phyloP scores from a whole-genome alignment of 192 early-diverging fungal species.

The Linnemannia elongata region DNA sequence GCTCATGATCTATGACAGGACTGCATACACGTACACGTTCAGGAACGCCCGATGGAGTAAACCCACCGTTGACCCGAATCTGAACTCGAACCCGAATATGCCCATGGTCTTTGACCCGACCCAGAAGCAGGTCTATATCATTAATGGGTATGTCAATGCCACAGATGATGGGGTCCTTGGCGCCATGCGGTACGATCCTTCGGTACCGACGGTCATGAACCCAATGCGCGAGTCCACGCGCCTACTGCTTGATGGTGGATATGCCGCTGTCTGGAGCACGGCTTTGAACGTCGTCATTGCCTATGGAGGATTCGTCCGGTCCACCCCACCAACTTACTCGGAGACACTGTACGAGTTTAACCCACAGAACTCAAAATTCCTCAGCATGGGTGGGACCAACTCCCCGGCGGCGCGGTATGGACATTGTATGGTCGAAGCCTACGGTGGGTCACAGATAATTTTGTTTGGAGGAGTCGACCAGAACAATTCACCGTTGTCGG shows the following conservation, averaged over 20 bases:
- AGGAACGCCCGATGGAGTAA: neutral
- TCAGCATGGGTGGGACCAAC: neutral
- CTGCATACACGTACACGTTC: neutral
- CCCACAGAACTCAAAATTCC: neutral
- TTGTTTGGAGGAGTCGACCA: conserved; percentile 23
- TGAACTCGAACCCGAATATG: neutral
- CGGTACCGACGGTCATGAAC: neutral
- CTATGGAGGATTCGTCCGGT: neutral
- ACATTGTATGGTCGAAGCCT: conserved; percentile 3
- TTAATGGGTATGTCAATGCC: conserved; percentile 4
- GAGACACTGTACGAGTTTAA: neutral
- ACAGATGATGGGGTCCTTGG: neutral
- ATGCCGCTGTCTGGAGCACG: conserved; percentile 8
- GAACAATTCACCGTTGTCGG: neutral
- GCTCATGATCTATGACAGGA: neutral
- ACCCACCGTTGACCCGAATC: too few relatives aligned
- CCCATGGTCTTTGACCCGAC: conserved; percentile 11
- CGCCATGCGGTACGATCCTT: neutral
- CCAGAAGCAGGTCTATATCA: conserved; percentile 5
- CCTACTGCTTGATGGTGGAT: neutral
- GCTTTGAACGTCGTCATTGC: neutral
- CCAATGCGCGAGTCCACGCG: neutral
- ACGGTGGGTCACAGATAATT: conserved; percentile 21
- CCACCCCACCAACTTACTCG: neutral
- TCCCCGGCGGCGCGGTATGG: neutral